Evolutionary conservation across 257 asterid species (phyloP), one percentile per base, ranked within the genome.

Genomic region (Scutellaria barbata): DNA sequence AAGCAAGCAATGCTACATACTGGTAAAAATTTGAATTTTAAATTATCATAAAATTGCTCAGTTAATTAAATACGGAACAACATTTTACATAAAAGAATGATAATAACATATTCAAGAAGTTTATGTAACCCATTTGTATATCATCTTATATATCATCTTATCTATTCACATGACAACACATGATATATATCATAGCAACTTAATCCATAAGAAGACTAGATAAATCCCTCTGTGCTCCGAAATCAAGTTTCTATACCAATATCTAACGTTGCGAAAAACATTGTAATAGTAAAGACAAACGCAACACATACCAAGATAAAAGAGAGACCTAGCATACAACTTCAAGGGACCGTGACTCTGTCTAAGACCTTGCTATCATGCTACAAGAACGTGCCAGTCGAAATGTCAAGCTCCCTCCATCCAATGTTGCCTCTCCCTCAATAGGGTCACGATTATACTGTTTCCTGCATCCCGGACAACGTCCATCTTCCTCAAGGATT

Each of bases 381-480:
- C 96, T 92, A 82, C 86, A 78, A 48, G 95, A 84, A 63, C 90
- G 92, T 60, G 82, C 81, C 84, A 88, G 62, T 13, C 82, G 85
- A 60, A 72, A 56, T 6, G 81, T 82, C 75, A 85, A 76, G 73
- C 82, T 80, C 76, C 89, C 85, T 30, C 89, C 94, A 77, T 81
- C 84, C 13, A 81, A 9, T 58, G 85, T 75, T 43, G 92, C 80
- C 81, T 84, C 94, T 48, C 86, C 89, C 76, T 85, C 80, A 2
- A 79, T 69, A 25, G 72, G 74, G 22, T 66, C 77, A 58, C 54
- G 62, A 39, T 82, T 83, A 69, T 94, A 94, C 80, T 83, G 86
- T 81, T 84, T 89, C 85, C 99, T 85, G 73, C 99, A 94, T 67
- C 92, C 96, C 0, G 99, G 99, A 58, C 99, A 94, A 20, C 99